These are phyloP conservation scores for Curvularia sp. DNA, from an alignment of 2,329 filamentous ascomycete genomes.

Conservation along the genomic window DNA sequence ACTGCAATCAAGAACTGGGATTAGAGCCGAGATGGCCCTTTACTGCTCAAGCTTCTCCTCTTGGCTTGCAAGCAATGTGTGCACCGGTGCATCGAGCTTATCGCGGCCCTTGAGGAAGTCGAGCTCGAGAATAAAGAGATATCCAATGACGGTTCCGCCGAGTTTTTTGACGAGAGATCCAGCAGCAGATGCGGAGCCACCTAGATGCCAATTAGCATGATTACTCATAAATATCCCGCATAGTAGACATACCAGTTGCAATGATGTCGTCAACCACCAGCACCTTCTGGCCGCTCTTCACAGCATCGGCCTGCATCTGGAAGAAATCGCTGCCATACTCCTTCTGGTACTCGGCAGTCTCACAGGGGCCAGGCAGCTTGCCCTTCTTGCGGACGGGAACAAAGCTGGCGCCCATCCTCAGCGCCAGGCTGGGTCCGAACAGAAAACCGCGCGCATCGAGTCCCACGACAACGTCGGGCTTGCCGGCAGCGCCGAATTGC, in stretches of 20 bases:
- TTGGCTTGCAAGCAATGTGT: slow-evolving; percentile 79
- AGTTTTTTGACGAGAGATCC: slow-evolving; percentile 85
- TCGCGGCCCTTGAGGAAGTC: slow-evolving; percentile 90
- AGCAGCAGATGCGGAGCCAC: slow-evolving; percentile 88
- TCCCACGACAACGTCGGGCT: slow-evolving; percentile 89
- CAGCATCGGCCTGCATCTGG: slow-evolving; percentile 89
- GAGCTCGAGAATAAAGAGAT: slow-evolving; percentile 94
- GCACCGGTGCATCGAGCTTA: slow-evolving; percentile 83
- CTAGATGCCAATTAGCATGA: slow-evolving; percentile 55
- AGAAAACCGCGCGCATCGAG: slow-evolving; percentile 95
- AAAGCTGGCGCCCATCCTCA: slow-evolving; percentile 83
- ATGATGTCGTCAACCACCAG: slow-evolving; percentile 98
- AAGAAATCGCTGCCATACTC: slow-evolving; percentile 96
- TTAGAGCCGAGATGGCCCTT: neutral
- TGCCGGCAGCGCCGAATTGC: slow-evolving; percentile 59
- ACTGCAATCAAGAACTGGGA: neutral
- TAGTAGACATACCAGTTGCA: slow-evolving; percentile 77
- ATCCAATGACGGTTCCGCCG: slow-evolving; percentile 85
- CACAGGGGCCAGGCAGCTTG: slow-evolving; percentile 89
- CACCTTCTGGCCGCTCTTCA: slow-evolving; percentile 86
- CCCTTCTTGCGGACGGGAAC: slow-evolving; percentile 94
- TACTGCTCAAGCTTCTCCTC: slow-evolving; percentile 45
- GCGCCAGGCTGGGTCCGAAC: slow-evolving; percentile 87
- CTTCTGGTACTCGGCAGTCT: slow-evolving; percentile 87
- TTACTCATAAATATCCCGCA: neutral